phyloP scores from a whole-genome alignment of 2,329 filamentous ascomycete genomes.

The Stachybotrys chartarum region DNA sequence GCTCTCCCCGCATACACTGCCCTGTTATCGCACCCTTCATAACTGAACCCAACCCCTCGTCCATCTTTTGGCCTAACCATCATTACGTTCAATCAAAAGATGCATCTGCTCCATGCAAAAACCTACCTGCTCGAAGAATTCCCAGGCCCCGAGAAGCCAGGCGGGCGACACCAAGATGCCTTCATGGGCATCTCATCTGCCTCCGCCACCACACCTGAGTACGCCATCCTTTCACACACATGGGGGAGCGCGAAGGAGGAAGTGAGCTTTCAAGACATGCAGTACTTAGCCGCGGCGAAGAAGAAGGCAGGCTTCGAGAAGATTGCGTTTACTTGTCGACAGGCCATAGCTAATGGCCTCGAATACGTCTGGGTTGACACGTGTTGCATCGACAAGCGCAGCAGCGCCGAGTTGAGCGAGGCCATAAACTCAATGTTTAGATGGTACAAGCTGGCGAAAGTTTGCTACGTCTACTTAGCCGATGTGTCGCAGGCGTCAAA shows the following conservation, averaged over 20 bases:
- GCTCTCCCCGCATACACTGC: not conserved
- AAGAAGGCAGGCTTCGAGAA: slow-evolving; percentile 10
- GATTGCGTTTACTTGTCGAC: slow-evolving; percentile 7
- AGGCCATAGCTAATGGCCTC: slow-evolving; percentile 7
- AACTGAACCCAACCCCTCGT: not conserved
- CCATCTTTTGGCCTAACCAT: not conserved
- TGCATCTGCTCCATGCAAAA: not conserved
- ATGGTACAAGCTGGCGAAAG: slow-evolving; percentile 12
- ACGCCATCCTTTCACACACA: slow-evolving; percentile 16
- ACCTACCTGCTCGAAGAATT: not conserved
- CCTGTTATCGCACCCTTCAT: not conserved
- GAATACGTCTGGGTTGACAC: slow-evolving; percentile 17
- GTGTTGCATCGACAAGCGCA: slow-evolving; percentile 16
- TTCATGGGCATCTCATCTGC: not conserved
- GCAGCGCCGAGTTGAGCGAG: slow-evolving; percentile 15
- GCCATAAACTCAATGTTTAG: not conserved
- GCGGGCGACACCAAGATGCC: not conserved
- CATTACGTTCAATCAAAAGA: not conserved
- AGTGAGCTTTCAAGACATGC: slow-evolving; percentile 11
- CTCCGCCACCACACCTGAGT: not conserved
- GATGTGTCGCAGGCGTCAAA: slow-evolving; percentile 5
- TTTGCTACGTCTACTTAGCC: slow-evolving; percentile 15
- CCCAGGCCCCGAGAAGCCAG: not conserved
- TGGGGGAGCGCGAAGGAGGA: slow-evolving; percentile 10
- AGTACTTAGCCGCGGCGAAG: not conserved